Conservation (phyloP, 345 rosid species). For the Eucalyptus shirleyi region DNA sequence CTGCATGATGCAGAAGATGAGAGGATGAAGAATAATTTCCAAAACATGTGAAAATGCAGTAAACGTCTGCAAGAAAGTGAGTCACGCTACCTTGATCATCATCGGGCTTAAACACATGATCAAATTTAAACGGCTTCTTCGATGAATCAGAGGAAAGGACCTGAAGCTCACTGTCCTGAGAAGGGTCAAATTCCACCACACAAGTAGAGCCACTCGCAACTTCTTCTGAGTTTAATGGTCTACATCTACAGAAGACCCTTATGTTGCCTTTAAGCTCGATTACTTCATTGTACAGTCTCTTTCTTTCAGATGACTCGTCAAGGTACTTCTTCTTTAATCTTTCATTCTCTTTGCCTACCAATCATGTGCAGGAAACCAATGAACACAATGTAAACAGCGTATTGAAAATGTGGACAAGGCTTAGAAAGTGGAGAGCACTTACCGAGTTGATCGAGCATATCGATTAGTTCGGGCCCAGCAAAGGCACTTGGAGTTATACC, state of each 20-base stretch:
- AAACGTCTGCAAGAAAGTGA: background rate
- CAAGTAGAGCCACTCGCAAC: slow-evolving; percentile 35
- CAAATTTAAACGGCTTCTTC: slow-evolving; percentile 83
- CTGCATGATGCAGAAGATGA: slow-evolving; percentile 25
- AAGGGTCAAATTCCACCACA: slow-evolving; percentile 61
- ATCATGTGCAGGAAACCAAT: background rate
- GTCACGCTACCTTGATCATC: slow-evolving; percentile 61
- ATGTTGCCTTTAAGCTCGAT: slow-evolving; percentile 92
- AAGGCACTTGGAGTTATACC: slow-evolving; percentile 24
- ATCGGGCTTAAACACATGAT: slow-evolving; percentile 72
- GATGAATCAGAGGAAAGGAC: slow-evolving; percentile 67
- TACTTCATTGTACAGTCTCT: slow-evolving; percentile 75
- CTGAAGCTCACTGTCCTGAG: slow-evolving; percentile 68
- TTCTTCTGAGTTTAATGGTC: slow-evolving; percentile 67
- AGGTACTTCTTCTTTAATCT: slow-evolving; percentile 56
- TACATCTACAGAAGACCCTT: slow-evolving; percentile 96
- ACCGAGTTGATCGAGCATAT: slow-evolving; percentile 45
- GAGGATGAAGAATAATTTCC: background rate
- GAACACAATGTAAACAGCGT: background rate
- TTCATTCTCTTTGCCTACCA: slow-evolving; percentile 54
- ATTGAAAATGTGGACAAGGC: background rate
- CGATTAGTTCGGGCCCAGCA: slow-evolving; percentile 29
- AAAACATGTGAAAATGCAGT: background rate
- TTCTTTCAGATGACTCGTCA: slow-evolving; percentile 60
- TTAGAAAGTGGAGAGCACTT: slow-evolving; percentile 1